phyloP scores from a whole-genome alignment of 257 asterid genomes.

The Nyctanthes arbortristis region DNA sequence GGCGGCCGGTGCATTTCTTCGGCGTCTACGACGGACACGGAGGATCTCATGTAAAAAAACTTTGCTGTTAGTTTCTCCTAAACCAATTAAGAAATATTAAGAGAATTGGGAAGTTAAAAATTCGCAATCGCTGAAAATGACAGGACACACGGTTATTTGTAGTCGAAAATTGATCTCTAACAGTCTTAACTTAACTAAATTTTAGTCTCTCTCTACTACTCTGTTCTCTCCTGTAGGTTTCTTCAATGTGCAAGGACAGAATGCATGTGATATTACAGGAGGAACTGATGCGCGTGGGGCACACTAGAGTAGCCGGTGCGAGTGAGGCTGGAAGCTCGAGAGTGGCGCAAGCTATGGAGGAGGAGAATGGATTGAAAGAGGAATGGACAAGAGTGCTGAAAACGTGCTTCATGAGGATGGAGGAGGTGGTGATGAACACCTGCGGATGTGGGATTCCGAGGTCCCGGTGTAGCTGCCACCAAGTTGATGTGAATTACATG shows the following conservation, averaged over 20 bases:
- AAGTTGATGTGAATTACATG: too few species aligned
- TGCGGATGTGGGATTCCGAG: neutral
- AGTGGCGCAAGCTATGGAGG: neutral
- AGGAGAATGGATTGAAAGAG: neutral
- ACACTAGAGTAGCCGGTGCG: neutral
- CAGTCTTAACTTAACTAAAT: neutral
- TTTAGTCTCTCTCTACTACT: neutral
- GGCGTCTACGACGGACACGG: slow-evolving; percentile 36
- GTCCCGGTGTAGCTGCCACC: neutral
- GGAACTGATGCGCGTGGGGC: slow-evolving; percentile 16
- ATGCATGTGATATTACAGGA: slow-evolving; percentile 23
- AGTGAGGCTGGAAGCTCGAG: neutral
- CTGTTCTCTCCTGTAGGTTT: slow-evolving; percentile 10
- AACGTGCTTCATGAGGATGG: neutral
- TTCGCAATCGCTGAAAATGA: neutral
- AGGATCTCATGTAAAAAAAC: slow-evolving; percentile 13
- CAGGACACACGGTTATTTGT: neutral
- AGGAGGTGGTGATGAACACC: neutral
- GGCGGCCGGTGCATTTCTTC: slow-evolving; percentile 21
- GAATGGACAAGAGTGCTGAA: neutral
- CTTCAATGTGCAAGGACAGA: slow-evolving; percentile 23
- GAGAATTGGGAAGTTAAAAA: neutral
- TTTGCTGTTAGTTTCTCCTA: neutral
- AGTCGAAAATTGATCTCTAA: neutral
- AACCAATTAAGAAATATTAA: neutral